Evolutionary conservation across 2,329 filamentous ascomycete genomes (phyloP).

Genomic region (Xylaria sp.): DNA sequence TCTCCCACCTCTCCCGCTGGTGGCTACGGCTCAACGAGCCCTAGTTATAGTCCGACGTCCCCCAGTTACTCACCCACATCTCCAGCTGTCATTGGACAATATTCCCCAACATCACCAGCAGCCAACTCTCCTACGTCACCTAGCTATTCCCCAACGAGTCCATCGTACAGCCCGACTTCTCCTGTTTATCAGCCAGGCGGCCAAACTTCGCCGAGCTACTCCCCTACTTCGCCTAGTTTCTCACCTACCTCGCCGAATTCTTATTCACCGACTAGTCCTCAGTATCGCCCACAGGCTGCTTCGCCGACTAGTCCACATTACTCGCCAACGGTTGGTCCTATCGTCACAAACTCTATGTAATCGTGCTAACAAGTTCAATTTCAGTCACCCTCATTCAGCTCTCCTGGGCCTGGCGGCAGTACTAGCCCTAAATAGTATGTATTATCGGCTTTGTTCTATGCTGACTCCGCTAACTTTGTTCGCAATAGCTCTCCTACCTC

Average conservation of each 20-base stretch:
- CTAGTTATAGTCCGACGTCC: conserved; percentile 69
- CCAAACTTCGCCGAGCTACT: conserved; percentile 68
- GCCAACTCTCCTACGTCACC: conserved; percentile 80
- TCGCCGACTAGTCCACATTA: conserved; percentile 75
- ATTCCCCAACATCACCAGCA: conserved; percentile 73
- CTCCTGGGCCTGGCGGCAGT: conserved; percentile 50
- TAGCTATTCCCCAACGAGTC: conserved; percentile 72
- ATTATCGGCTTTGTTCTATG: not conserved
- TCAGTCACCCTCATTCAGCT: conserved; percentile 33
- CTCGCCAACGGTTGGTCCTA: conserved; percentile 63
- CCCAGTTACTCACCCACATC: conserved; percentile 69
- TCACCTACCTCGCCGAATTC: conserved; percentile 72
- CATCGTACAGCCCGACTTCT: conserved; percentile 74
- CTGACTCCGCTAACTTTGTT: conserved; percentile 25
- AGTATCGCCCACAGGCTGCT: conserved; percentile 59
- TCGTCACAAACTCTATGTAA: not conserved
- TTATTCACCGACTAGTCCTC: conserved; percentile 61
- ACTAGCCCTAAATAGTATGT: conserved; percentile 51
- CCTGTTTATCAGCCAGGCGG: conserved; percentile 55
- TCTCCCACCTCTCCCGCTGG: conserved; percentile 53
- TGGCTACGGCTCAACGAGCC: conserved; percentile 59
- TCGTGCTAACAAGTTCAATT: conserved; percentile 37
- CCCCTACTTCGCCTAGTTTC: conserved; percentile 76
- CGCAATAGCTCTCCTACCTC: conserved; percentile 41
- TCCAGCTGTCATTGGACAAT: conserved; percentile 57